Evolutionary conservation across 768 basidiomycete species (phyloP).

Genomic region (Boletus sp.): DNA sequence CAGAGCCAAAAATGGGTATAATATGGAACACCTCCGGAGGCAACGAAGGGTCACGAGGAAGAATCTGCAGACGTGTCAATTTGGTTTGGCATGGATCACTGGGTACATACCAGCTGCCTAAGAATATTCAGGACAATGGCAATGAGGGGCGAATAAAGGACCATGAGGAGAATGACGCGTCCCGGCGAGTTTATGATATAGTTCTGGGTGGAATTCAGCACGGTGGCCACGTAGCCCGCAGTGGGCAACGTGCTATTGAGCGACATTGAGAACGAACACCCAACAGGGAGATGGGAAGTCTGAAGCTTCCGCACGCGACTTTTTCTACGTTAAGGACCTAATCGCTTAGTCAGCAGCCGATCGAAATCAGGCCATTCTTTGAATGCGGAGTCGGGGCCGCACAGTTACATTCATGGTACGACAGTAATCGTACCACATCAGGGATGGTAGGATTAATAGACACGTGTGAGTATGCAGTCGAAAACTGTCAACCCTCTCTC

Average conservation of each 20-base stretch:
- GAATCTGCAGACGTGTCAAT: slow-evolving; percentile 42
- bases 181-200: slow-evolving; percentile 26
- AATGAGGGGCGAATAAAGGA: slow-evolving; percentile 69
- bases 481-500: neutral
- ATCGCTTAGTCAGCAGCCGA: slow-evolving; percentile 25
- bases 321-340: slow-evolving; percentile 6
- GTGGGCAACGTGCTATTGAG: slow-evolving; percentile 20
- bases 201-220: slow-evolving; percentile 14
- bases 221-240: slow-evolving; percentile 25
- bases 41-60: slow-evolving; percentile 65
- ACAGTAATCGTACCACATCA: neutral
- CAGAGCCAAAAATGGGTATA: slow-evolving; percentile 88
- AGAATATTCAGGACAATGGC: slow-evolving; percentile 72
- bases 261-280: slow-evolving; percentile 23
- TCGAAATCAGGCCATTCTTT: slow-evolving; percentile 18
- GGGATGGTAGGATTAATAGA: neutral
- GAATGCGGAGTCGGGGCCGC: neutral
- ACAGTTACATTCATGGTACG: too few relatives aligned
- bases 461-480: neutral
- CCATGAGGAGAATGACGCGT: slow-evolving; percentile 34
- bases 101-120: slow-evolving; percentile 66
- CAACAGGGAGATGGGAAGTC: neutral
- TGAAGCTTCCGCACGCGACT: neutral
- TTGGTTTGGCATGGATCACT: neutral
- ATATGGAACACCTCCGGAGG: slow-evolving; percentile 95